Evolutionary conservation across 805 yeast genomes (phyloP), one percentile per base, ranked within the genome.

Genomic region (Komagataella kurtzmanii): DNA sequence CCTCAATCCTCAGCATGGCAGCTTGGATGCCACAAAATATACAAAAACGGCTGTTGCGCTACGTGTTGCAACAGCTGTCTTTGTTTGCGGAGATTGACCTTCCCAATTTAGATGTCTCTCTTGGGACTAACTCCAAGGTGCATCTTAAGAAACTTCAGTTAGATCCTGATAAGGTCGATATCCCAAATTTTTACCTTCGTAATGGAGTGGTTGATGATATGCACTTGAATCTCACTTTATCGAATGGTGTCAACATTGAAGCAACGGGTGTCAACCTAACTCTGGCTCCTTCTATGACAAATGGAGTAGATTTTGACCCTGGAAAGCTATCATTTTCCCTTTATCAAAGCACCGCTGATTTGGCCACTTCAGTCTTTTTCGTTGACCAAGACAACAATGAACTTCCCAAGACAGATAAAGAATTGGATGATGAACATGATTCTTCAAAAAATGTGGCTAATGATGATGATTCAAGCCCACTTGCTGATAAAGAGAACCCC

Each of bases 11-110:
- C 40, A 30, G 40, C 40, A 30, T 30, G 40, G 40, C 40, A 30
- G 40, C 40, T 30, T 88, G 96, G 95, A 75, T 87, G 65, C 91
- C 95, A 6, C 91, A 83, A 63, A 86, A 85, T 65, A 73, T 90
- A 46, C 96, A 89, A 60, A 85, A 86, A 66, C 72, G 95, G 58
- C 75, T 89, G 44, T 76, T 90, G 46, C 79, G 85, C 46, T 88
- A 88, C 64, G 79, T 89, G 3, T 74, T 90, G 23, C 87, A 85
- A 62, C 91, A 88, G 65, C 76, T 89, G 47, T 80, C 90, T 14
- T 67, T 90, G 46, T 87, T 90, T 60, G 85, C 96, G 1, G 85
- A 83, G 57, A 76, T 89, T 19, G 95, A 89, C 63, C 70, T 88
- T 17, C 84, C 88, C 17, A 85, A 88, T 61, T 64, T 90, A 51